A percentile compares a stretch with the other conserved stretches of the same genome.
phyloP scores from a whole-genome alignment of 768 basidiomycete genomes.

The Leccinellum rugosiceps region DNA sequence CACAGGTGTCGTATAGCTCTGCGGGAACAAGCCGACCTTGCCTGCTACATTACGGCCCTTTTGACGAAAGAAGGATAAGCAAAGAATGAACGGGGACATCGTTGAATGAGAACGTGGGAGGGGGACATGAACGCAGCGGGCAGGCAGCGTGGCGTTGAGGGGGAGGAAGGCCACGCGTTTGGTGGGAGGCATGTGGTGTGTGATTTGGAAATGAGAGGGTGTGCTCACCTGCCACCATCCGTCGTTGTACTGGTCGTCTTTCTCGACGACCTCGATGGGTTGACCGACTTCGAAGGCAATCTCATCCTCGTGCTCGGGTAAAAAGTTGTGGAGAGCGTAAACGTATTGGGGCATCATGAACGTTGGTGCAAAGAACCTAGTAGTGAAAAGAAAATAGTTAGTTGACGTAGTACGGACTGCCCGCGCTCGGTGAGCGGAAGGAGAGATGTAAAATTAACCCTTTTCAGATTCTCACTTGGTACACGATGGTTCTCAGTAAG shows the following conservation, averaged over 20 bases:
- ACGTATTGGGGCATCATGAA: constrained; percentile 73
- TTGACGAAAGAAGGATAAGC: constrained; percentile 20
- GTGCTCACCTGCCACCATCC: constrained; percentile 87
- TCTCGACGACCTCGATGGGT: constrained; percentile 85
- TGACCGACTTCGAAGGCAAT: constrained; percentile 83
- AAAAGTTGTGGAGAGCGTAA: constrained; percentile 84
- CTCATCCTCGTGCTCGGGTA: constrained; percentile 94
- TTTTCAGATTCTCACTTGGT: not conserved
- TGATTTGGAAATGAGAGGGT: constrained; percentile 10
- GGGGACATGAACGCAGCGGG: constrained; percentile 4
- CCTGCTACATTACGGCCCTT: constrained; percentile 84
- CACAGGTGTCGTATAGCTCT: constrained; percentile 74
- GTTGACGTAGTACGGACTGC: too few relatives aligned
- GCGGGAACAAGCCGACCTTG: constrained; percentile 86
- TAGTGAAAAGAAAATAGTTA: not conserved
- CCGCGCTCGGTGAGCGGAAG: not conserved
- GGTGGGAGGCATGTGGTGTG: not conserved
- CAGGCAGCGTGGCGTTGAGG: constrained; percentile 5
- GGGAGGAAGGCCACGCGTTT: constrained; percentile 4
- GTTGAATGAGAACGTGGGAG: constrained; percentile 18
- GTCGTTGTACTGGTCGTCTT: constrained; percentile 88
- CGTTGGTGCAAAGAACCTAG: too few relatives aligned
- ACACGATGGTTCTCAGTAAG: constrained; percentile 29
- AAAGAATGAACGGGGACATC: constrained; percentile 25
- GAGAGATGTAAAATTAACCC: not conserved